These are phyloP conservation scores for Trichoderma citrinoviride DNA, from an alignment of 2,329 filamentous ascomycete species.

Conservation along the genomic window DNA sequence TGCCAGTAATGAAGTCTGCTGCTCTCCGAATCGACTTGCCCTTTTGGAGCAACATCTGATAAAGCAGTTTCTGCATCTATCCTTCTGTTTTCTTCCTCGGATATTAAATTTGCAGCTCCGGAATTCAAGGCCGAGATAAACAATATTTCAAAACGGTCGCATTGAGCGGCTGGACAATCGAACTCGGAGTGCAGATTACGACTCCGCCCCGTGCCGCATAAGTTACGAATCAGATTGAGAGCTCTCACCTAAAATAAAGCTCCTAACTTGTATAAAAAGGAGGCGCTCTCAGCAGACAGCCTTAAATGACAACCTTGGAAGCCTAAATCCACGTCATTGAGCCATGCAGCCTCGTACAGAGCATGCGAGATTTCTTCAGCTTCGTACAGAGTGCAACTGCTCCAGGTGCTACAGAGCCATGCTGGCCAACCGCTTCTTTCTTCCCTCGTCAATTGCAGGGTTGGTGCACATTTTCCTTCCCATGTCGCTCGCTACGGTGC, in stretches of 20 bases:
- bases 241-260: background rate
- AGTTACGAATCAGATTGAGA: background rate
- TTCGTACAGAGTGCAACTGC: background rate
- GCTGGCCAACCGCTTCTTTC: background rate
- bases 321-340: too few species aligned
- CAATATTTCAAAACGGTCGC: background rate
- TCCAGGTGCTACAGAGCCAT: background rate
- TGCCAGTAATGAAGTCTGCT: background rate
- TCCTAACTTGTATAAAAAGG: background rate
- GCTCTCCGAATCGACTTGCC: background rate
- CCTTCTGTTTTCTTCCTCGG: background rate
- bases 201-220: conserved; percentile 1
- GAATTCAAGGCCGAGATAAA: background rate
- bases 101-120: background rate
- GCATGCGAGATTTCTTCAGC: too few species aligned
- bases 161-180: background rate
- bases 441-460: background rate
- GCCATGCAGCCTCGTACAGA: too few species aligned
- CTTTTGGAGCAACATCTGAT: background rate
- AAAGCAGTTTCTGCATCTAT: background rate
- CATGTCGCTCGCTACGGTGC: too few species aligned
- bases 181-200: conserved; percentile 18
- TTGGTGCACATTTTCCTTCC: background rate
- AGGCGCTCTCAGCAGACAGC: background rate
- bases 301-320: too few species aligned